Evolutionary conservation across 2,329 filamentous ascomycete genomes (phyloP).

Genomic region (Fusarium buxicola): DNA sequence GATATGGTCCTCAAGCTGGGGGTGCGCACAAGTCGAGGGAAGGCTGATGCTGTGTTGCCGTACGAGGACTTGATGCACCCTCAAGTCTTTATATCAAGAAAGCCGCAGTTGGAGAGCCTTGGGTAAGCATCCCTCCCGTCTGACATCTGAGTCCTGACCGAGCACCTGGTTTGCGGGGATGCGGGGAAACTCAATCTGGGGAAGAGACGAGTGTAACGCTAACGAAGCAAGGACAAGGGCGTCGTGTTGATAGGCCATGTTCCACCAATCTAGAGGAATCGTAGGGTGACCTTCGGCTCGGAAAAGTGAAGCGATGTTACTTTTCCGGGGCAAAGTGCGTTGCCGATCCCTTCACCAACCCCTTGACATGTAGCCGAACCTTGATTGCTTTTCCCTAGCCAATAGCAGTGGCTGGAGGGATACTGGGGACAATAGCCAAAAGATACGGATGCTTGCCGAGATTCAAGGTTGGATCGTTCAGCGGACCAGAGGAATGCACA

Average conservation of each 20-base stretch:
- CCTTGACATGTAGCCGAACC: slow-evolving; percentile 2
- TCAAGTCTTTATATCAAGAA: slow-evolving; percentile 2
- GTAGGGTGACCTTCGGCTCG: slow-evolving; percentile 4
- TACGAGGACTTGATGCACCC: too few species aligned
- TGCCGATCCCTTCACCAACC: slow-evolving; percentile 7
- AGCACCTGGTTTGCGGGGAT: slow-evolving; percentile 11
- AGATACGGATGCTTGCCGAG: slow-evolving; percentile 7
- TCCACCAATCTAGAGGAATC: slow-evolving; percentile 10
- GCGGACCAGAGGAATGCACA: too few species aligned
- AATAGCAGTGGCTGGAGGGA: background rate
- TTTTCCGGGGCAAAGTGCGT: slow-evolving; percentile 6
- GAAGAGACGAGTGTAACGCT: slow-evolving; percentile 3
- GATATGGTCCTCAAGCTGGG: too few species aligned
- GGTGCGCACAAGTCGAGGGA: background rate
- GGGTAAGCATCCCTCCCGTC: background rate
- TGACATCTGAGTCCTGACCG: slow-evolving; percentile 6
- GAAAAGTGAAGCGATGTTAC: background rate
- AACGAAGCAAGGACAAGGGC: slow-evolving; percentile 3
- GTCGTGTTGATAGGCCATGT: background rate
- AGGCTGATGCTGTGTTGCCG: background rate
- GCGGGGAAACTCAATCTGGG: slow-evolving; percentile 11
- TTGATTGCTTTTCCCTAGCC: background rate
- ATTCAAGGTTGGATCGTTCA: background rate
- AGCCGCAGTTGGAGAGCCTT: background rate
- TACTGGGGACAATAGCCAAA: background rate